Evolutionary conservation across 2,329 filamentous ascomycete genomes (phyloP), one percentile per base, ranked within the genome.

Genomic region (Pseudovirgaria hyperparasitica): DNA sequence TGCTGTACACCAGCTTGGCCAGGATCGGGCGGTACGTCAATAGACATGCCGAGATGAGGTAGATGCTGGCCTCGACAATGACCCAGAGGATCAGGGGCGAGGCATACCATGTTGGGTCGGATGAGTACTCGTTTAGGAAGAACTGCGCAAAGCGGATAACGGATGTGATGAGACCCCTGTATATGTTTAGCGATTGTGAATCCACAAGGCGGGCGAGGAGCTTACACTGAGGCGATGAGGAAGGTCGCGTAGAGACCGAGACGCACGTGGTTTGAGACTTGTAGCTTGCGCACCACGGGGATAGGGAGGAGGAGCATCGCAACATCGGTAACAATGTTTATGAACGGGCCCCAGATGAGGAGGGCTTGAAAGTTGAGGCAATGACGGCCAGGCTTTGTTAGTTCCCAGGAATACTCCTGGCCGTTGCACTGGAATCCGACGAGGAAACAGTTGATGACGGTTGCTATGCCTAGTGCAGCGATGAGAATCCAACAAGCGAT

Each of bases 121-220:
- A 24, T 28, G 35, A 39, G 0, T 36, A 35, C 22, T 37, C 32
- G 10, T 31, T 39, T 11, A 35, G 36, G 9, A 31, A 30, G 19
- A 45, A 48, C 3, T 33, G 27, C 2, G 31, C 15, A 14, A 50
- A 50, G 6, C 46, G 42, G 5, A 52, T 16, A 5, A 52, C 40
- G 1, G 46, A 46, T 6, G 43, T 31, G 10, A 49, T 24, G 2
- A 50, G 38, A n/a, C 43, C 46, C 14, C 47, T 49, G 16, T 22
- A 17, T 13, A 16, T 15, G 13, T 16, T 33, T 25, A 25, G 20
- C 14, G n/a, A n/a, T n/a, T n/a, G n/a, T n/a, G n/a, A n/a, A n/a
- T n/a, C n/a, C n/a, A n/a, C n/a, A n/a, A n/a, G n/a, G n/a, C n/a
- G n/a, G n/a, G n/a, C n/a, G n/a, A n/a, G n/a, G n/a, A n/a, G n/a